Conservation (phyloP, 495 filamentous ascomycete species). For the Lasiosphaeris hirsuta region DNA sequence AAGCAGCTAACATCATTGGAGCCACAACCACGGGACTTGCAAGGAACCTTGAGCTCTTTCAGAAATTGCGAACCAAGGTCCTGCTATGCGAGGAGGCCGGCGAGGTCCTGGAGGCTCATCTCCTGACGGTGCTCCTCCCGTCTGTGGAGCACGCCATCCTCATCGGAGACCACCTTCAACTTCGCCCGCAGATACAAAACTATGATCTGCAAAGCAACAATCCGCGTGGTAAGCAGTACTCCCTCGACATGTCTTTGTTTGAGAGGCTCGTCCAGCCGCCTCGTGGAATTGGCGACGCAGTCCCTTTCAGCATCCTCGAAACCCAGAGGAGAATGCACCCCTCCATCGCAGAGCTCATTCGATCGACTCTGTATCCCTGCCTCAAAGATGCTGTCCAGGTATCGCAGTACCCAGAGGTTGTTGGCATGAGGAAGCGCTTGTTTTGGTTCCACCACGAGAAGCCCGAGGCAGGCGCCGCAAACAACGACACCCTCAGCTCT, state of each 20-base stretch:
- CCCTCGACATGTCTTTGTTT: conserved; percentile 56
- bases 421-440: conserved; percentile 59
- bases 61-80: conserved; percentile 60
- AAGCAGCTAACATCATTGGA: conserved; percentile 60
- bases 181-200: conserved; percentile 53
- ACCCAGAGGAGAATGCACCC: conserved; percentile 76
- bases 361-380: conserved; percentile 58
- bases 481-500: conserved; percentile 38
- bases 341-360: conserved; percentile 58
- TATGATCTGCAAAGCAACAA: conserved; percentile 36
- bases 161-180: conserved; percentile 75
- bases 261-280: conserved; percentile 53
- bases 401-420: conserved; percentile 53
- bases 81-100: conserved; percentile 76
- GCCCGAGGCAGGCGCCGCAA: conserved; percentile 45
- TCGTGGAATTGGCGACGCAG: conserved; percentile 24
- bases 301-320: conserved; percentile 59
- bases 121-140: conserved; percentile 65
- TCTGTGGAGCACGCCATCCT: conserved; percentile 68
- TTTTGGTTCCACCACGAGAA: conserved; percentile 73
- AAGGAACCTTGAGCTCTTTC: conserved; percentile 58
- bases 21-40: conserved; percentile 75
- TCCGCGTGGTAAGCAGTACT: conserved; percentile 50
- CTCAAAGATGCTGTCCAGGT: conserved; percentile 43
- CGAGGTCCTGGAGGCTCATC: conserved; percentile 71